A percentile compares a stretch with the other conserved stretches of the same genome.
Evolutionary conservation across 768 basidiomycete species (phyloP).

Genomic region (Dacryopinax primogenitus): DNA sequence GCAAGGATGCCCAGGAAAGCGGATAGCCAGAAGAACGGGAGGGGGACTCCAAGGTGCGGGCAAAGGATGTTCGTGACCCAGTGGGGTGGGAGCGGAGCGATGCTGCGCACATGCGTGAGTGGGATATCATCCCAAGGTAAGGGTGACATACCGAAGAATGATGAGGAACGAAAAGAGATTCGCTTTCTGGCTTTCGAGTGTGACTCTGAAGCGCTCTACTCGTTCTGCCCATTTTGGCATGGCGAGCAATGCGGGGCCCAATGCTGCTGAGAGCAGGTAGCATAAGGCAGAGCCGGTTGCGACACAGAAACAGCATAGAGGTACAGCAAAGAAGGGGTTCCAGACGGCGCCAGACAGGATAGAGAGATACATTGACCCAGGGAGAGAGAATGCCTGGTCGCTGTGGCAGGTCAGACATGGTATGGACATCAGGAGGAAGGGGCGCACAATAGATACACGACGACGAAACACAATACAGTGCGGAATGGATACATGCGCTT

Average conservation of each 20-base stretch:
- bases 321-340: slow-evolving; percentile 74
- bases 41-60: slow-evolving; percentile 79
- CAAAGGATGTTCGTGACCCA: slow-evolving; percentile 92
- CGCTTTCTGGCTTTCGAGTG: slow-evolving; percentile 63
- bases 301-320: slow-evolving; percentile 87
- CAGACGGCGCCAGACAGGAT: slow-evolving; percentile 94
- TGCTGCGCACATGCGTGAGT: slow-evolving; percentile 33
- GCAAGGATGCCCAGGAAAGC: slow-evolving; percentile 86
- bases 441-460: slow-evolving; percentile 82
- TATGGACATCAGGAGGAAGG: background rate
- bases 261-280: slow-evolving; percentile 81
- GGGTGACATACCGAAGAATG: slow-evolving; percentile 40
- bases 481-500: slow-evolving; percentile 74
- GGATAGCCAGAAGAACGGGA: slow-evolving; percentile 77
- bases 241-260: slow-evolving; percentile 82
- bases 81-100: slow-evolving; percentile 79
- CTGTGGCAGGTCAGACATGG: slow-evolving; percentile 30
- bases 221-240: slow-evolving; percentile 73
- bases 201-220: slow-evolving; percentile 69
- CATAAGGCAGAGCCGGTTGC: slow-evolving; percentile 83
- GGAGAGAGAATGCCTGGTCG: slow-evolving; percentile 90
- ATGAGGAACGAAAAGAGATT: slow-evolving; percentile 88
- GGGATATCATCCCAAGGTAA: background rate
- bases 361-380: slow-evolving; percentile 95
- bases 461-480: slow-evolving; percentile 75